Evolutionary conservation across 176 grass and related monocot genomes (phyloP).

Genomic region (Zoysia japonica): DNA sequence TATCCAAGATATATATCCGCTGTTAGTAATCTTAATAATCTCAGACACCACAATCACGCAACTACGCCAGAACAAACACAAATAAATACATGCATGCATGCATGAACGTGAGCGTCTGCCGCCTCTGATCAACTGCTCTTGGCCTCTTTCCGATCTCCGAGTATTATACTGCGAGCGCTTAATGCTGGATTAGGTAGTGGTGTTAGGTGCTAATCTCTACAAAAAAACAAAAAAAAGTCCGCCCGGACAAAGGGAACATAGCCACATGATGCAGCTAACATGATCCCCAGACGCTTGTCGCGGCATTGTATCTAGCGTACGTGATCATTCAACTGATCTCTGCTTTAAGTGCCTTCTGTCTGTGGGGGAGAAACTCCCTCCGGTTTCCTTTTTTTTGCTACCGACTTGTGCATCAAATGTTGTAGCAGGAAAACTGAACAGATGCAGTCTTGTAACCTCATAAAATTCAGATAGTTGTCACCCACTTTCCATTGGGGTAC

Average conservation of each 20-base stretch:
- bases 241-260: constrained; percentile 22
- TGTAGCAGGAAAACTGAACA: background rate
- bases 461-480: too few species aligned
- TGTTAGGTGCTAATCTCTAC: constrained; percentile 37
- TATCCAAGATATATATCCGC: background rate
- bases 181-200: constrained; percentile 9
- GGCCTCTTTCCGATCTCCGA: background rate
- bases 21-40: constrained; percentile 5
- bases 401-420: too few species aligned
- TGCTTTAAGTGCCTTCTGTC: background rate
- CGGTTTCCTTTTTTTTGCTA: too few species aligned
- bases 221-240: constrained; percentile 3
- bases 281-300: constrained; percentile 13
- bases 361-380: too few species aligned
- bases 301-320: background rate
- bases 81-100: background rate
- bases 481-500: background rate
- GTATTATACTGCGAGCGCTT: constrained; percentile 6
- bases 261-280: constrained; percentile 36
- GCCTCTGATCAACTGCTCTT: constrained; percentile 23
- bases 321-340: background rate
- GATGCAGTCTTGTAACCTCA: background rate
- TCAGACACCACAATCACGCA: background rate
- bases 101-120: background rate
- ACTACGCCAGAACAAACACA: background rate